Evolutionary conservation across 2,329 filamentous ascomycete genomes (phyloP), one percentile per base, ranked within the genome.

Genomic region (Sphaerulina populicola): DNA sequence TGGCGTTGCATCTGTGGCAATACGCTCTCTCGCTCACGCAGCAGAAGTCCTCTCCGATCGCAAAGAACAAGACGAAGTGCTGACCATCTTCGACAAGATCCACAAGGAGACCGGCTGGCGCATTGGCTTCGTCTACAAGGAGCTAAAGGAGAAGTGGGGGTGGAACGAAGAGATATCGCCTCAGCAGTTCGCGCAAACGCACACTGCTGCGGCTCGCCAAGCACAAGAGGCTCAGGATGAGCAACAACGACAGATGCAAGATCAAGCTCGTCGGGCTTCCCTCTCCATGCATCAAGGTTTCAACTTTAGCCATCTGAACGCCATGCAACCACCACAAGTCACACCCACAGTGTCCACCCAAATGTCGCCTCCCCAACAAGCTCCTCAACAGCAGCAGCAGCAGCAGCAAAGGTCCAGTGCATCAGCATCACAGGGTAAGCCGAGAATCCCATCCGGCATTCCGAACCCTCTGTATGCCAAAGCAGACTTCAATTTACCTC

Each of bases 51-150:
- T 97, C 3, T 80, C 78, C 0, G 76, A 81, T 47, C 75, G 77
- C 3, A 73, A 77, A 27, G 86, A 95, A 59, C 89, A 94, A 69
- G 80, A 86, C 62, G 89, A 96, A 68, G 85, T 89, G 0, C 72
- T 94, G 6, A 68, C 77, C 3, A 88, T 94, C 23, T 78, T 97
- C 37, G 81, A 85, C 41, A 81, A 79, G 59, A 88, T 94, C 57
- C 78, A 81, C 46, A 78, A 78, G 52, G 82, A 88, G 59, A 89
- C 86, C 0, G 87, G 88, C 11, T 94, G 88, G 87, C 79, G 80
- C 35, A 78, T 91, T 4, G 80, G 77, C 2, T 82, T 82, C 52
- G 74, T 93, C n/a, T 79, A 85, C 61, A 75, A 77, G 37, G 83
- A 88, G 52, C 76, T 96, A 33, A 86, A 82, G 64, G 77, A 79